Evolutionary conservation across 2,329 filamentous ascomycete genomes (phyloP), one percentile per base, ranked within the genome.

Genomic region (Coniella vitis): DNA sequence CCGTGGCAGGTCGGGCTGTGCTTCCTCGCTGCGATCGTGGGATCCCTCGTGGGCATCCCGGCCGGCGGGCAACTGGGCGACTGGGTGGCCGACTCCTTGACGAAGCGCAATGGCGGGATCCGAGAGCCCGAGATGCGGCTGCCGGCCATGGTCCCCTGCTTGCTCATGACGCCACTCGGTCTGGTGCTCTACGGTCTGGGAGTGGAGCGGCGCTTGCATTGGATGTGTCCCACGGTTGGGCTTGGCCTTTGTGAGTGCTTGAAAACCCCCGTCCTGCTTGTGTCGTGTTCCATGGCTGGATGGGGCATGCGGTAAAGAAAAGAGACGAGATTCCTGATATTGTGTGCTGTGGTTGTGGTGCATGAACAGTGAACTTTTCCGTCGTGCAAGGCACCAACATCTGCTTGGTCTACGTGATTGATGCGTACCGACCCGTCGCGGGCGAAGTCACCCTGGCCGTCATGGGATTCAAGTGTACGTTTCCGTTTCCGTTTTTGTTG

Each of bases 101-200:
- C 78, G 0, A 65, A 61, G 45, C 66, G 68, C 22, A 82, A 81
- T 55, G 68, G 70, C 4, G 78, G 78, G 4, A 68, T 81, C 17
- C 67, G 77, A n/a, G 71, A 79, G 43, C 75, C 78, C 0, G 76
- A 81, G 57, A 80, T 81, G 76, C 68, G 78, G n/a, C 61, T 82
- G 4, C 76, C 76, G 1, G 72, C 73, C 4, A 68, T 81, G 16
- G 59, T 68, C 10, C 65, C 76, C 0, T 78, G 74, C 55, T 61
- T 76, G 56, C 60, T 78, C 22, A 70, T 75, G 13, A 72, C 75
- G 3, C 74, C 74, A 0, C 57, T 75, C 9, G 59, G 67, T 0
- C 54, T 76, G 20, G 51, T 74, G 0, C 58, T 76, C 5, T 76
- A 70, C 52, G 73, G 74, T 0, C 65, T 73, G 1, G 73, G 73